phyloP scores from a whole-genome alignment of 1,284 basidiomycete genomes.

The Melampsora occidentalis region DNA sequence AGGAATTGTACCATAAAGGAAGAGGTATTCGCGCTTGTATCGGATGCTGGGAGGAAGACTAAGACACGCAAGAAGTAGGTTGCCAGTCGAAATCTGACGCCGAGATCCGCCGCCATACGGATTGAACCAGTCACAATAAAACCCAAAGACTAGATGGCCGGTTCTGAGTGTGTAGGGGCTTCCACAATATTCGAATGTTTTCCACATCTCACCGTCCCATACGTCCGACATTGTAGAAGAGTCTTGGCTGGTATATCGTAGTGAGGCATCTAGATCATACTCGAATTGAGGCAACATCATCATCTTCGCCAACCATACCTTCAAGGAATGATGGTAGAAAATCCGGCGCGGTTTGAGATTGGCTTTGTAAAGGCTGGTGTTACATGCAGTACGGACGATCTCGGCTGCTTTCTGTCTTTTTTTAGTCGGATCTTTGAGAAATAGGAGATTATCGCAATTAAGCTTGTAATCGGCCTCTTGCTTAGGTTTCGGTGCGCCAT shows the following conservation, averaged over 20 bases:
- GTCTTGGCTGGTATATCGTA: not conserved
- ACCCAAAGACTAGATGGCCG: conserved; percentile 22
- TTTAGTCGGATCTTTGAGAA: not conserved
- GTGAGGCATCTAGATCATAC: not conserved
- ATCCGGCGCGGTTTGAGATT: not conserved
- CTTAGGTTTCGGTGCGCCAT: not conserved
- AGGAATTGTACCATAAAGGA: conserved; percentile 1
- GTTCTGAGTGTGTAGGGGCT: not conserved
- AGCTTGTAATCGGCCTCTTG: not conserved
- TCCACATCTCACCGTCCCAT: conserved; percentile 34
- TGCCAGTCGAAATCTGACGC: no score
- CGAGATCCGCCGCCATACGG: no score
- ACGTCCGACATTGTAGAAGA: conserved; percentile 11
- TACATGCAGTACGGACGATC: not conserved
- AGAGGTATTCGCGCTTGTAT: conserved; percentile 3
- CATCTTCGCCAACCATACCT: not conserved
- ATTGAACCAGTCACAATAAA: no score
- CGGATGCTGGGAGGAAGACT: no score
- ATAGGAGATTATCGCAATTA: not conserved
- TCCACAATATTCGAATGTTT: conserved; percentile 1
- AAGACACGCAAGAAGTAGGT: no score
- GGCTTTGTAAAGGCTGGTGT: not conserved
- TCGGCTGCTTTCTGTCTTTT: not conserved
- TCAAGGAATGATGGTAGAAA: not conserved
- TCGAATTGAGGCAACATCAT: not conserved